Evolutionary conservation across 2,329 filamentous ascomycete species (phyloP), one percentile per base, ranked within the genome.

Genomic region (Talaromyces rugulosus): DNA sequence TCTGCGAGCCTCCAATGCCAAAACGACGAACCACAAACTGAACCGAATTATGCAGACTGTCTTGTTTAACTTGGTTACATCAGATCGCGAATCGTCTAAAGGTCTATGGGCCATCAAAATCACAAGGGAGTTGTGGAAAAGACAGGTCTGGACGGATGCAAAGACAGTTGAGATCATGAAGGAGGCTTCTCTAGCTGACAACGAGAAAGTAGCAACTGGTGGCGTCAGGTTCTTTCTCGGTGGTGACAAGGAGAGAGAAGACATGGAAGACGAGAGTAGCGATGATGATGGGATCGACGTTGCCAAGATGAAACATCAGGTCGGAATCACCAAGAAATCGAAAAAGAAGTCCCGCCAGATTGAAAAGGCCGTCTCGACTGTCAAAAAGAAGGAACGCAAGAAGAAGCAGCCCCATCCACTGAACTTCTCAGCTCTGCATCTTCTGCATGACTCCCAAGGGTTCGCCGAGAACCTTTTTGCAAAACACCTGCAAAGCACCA

Each of bases 111-210:
- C 95, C 3, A 92, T 97, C 64, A 97, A 97, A 77, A 85, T 99
- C 66, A 96, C 93, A 4, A 85, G 94, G 65, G 95, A 99, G 79
- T 81, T 99, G 71, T 99, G 95, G 95, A 96, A 93, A 78, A 86
- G 94, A 54, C 93, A 97, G 69, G 88, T 98, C 66, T 99, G 95
- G 95, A 92, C 90, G 9, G 95, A 99, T 70, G 86, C 92, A 1
- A 95, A 93, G 74, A 88, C 94, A 0, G 95, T 98, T n/a, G 92
- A 96, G 71, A 91, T 98, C 66, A 98, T 99, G 93, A 96, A 96
- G 78, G 90, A 96, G 77, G 92, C 94, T 0, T 88, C 89, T 60
- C 79, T 99, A 61, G 87, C 91, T 3, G 89, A 96, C 58, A 96
- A 97, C 68, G 91, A 96, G 69, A 99, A 99, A 78, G 92, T 98